These are phyloP conservation scores for Euphorbia pulcherrima DNA, from an alignment of 345 rosid species.

Conservation along the genomic window DNA sequence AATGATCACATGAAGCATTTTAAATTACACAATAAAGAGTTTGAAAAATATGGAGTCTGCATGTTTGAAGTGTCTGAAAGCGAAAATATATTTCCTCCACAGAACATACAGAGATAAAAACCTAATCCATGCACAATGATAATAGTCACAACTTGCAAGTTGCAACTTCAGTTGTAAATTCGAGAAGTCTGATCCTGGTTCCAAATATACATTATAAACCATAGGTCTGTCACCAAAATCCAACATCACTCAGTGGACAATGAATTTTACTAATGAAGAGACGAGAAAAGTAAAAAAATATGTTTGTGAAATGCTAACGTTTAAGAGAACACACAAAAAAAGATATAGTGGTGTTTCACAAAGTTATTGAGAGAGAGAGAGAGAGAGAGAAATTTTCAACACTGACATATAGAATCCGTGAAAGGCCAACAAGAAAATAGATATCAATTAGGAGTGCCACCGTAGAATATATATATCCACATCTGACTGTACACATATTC, in stretches of 20 bases:
- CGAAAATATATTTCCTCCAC: neutral
- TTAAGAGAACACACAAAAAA: neutral
- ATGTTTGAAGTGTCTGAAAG: neutral
- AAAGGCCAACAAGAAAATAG: neutral
- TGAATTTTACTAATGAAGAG: neutral
- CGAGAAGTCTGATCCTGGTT: neutral
- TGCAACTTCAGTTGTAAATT: too few species aligned
- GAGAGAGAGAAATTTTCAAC: neutral
- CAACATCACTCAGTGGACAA: neutral
- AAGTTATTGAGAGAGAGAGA: neutral
- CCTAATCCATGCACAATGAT: neutral
- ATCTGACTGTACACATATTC: neutral
- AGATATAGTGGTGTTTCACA: neutral
- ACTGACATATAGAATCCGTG: neutral
- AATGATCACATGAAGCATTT: constrained; percentile 12
- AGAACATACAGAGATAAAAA: constrained; percentile 1
- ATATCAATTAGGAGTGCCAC: neutral
- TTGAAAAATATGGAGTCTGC: neutral
- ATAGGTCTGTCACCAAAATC: neutral
- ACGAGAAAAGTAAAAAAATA: neutral
- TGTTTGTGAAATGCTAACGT: neutral
- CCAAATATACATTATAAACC: neutral
- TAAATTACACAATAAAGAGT: neutral
- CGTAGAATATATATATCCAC: neutral
- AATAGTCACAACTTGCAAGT: neutral